These are phyloP conservation scores for Pugionium cornutum DNA, from an alignment of 345 rosid species.

Conservation along the genomic window DNA sequence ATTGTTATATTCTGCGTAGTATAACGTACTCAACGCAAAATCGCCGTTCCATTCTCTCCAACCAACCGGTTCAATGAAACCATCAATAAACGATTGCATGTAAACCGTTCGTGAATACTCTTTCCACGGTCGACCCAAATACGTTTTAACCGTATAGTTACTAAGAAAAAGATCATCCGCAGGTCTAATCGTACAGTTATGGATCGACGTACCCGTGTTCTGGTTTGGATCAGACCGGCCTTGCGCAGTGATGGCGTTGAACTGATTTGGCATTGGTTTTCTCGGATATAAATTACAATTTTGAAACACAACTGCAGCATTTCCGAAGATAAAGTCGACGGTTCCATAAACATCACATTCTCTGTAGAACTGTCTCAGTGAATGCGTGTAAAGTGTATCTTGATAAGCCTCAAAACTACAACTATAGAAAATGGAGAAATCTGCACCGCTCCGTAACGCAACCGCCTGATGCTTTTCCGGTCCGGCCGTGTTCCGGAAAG, in stretches of 20 bases:
- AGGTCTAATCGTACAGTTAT: conserved; percentile 57
- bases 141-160: conserved; percentile 51
- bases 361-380: conserved; percentile 67
- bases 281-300: conserved; percentile 75
- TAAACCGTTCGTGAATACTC: conserved; percentile 71
- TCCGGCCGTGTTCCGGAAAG: conserved; percentile 52
- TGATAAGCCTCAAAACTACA: no score
- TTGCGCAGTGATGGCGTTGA: conserved; percentile 84
- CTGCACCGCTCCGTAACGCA: conserved; percentile 77
- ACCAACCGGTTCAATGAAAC: conserved; percentile 63
- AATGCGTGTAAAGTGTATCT: no score
- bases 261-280: conserved; percentile 74
- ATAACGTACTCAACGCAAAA: conserved; percentile 65
- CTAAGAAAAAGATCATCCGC: conserved; percentile 61
- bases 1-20: conserved; percentile 73
- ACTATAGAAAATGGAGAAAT: conserved; percentile 68
- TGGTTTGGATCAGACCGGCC: conserved; percentile 85
- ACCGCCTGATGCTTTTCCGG: conserved; percentile 84
- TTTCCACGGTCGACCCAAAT: conserved; percentile 94
- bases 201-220: conserved; percentile 80
- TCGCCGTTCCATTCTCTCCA: conserved; percentile 68
- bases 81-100: conserved; percentile 55
- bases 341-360: conserved; percentile 91
- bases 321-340: conserved; percentile 59
- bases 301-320: conserved; percentile 53